phyloP scores from a whole-genome alignment of 306 rosid species.

The Casuarina cunninghamiana region DNA sequence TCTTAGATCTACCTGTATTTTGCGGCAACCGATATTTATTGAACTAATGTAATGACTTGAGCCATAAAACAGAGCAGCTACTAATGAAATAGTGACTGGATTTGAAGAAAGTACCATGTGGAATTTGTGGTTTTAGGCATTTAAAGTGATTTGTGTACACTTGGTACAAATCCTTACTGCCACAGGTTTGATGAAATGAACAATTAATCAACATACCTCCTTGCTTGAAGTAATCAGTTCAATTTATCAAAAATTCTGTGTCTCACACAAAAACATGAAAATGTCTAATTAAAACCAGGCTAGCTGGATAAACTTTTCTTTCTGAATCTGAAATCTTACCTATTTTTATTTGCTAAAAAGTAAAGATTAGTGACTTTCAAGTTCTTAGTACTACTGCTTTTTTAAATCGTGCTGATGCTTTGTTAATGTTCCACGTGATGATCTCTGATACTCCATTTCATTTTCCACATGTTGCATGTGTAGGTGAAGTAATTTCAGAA shows the following conservation, averaged over 20 bases:
- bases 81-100: not conserved
- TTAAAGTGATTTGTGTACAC: too few species aligned
- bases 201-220: too few species aligned
- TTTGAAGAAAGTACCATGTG: not conserved
- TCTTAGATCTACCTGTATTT: not conserved
- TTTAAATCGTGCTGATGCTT: not conserved
- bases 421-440: not conserved
- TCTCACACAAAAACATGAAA: too few species aligned
- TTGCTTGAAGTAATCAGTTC: too few species aligned
- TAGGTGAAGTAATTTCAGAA: slow-evolving; percentile 86
- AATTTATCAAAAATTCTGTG: too few species aligned
- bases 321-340: not conserved
- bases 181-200: too few species aligned
- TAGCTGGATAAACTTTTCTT: too few species aligned
- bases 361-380: not conserved
- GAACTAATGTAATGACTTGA: not conserved
- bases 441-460: not conserved
- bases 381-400: not conserved
- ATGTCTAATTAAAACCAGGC: too few species aligned
- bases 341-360: not conserved
- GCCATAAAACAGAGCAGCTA: not conserved
- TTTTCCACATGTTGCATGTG: slow-evolving; percentile 20
- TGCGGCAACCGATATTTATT: not conserved
- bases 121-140: not conserved
- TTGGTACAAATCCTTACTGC: too few species aligned